Conservation (phyloP, 2,329 filamentous ascomycete genomes). For the Penicillium sp. region DNA sequence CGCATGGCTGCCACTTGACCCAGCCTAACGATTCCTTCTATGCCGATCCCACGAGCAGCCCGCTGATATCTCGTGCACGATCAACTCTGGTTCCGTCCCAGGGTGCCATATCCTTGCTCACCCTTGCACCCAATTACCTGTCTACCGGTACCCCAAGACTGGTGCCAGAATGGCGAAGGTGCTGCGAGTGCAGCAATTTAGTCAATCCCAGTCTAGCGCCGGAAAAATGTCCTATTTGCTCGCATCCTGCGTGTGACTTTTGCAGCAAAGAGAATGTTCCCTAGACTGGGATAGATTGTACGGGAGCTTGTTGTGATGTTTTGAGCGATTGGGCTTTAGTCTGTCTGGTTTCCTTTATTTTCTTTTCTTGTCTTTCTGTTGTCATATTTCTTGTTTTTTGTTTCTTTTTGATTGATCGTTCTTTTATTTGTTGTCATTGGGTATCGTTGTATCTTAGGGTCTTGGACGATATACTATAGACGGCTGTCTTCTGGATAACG, state of each 20-base stretch:
- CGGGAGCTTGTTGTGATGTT: background rate
- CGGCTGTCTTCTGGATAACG: background rate
- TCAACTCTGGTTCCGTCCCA: background rate
- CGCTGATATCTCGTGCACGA: background rate
- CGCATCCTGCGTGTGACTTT: background rate
- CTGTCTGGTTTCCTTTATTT: background rate
- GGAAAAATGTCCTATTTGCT: background rate
- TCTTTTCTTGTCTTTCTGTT: background rate
- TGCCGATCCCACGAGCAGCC: background rate
- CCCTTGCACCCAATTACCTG: background rate
- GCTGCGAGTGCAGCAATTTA: constrained; percentile 19
- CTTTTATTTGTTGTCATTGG: background rate
- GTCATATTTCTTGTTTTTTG: background rate
- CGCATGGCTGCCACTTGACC: background rate
- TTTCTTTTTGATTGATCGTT: background rate
- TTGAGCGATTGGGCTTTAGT: background rate
- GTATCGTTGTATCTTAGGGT: background rate
- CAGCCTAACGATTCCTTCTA: background rate
- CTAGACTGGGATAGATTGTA: background rate
- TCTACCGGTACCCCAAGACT: constrained; percentile 1
- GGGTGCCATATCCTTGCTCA: background rate
- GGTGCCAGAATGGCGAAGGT: constrained; percentile 22
- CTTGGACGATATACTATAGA: background rate
- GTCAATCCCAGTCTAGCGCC: constrained; percentile 21
- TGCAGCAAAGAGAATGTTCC: background rate